A percentile compares a stretch with the other conserved stretches of the same genome.
Evolutionary conservation across 176 grass and related monocot genomes (phyloP).

Genomic region (Aegilops bicornis): DNA sequence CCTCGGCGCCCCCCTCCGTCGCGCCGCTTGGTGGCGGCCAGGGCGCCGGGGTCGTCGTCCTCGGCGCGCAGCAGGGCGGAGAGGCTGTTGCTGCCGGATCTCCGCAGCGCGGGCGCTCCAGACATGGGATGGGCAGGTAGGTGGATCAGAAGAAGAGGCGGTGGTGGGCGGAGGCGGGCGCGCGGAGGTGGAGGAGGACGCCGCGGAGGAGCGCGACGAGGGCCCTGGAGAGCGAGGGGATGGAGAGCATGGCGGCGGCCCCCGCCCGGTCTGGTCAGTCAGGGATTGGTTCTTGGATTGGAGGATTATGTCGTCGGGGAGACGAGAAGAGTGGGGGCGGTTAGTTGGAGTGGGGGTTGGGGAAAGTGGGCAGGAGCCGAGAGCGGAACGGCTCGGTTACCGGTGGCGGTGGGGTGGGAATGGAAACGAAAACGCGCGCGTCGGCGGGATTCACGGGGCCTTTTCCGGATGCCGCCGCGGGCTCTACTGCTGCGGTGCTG

Average conservation of each 20-base stretch:
- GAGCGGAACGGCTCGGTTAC: neutral
- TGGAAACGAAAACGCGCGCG: conserved; percentile 1
- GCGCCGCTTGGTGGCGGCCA: conserved; percentile 18
- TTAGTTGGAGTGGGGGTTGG: conserved; percentile 34
- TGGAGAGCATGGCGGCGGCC: conserved; percentile 31
- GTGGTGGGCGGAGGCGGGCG: neutral
- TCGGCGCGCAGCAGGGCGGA: conserved; percentile 52
- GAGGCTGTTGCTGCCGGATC: conserved; percentile 66
- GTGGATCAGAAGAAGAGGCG: conserved; percentile 49
- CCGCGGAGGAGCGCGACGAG: conserved; percentile 35
- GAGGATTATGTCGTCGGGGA: conserved; percentile 9
- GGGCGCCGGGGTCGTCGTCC: neutral
- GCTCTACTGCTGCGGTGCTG: too few species aligned
- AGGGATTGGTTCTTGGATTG: neutral
- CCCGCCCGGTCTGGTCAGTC: neutral
- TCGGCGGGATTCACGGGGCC: neutral
- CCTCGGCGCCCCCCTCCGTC: neutral
- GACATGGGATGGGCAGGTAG: neutral
- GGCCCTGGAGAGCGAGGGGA: conserved; percentile 36
- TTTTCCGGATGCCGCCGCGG: neutral
- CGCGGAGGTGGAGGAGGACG: conserved; percentile 31
- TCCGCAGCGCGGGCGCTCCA: conserved; percentile 15
- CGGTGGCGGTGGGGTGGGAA: neutral
- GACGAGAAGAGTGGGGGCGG: neutral
- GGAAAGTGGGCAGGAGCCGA: conserved; percentile 5